Base-by-base conservation (phyloP, 495 filamentous ascomycete species). In the Bacidia gigantensis region DNA sequence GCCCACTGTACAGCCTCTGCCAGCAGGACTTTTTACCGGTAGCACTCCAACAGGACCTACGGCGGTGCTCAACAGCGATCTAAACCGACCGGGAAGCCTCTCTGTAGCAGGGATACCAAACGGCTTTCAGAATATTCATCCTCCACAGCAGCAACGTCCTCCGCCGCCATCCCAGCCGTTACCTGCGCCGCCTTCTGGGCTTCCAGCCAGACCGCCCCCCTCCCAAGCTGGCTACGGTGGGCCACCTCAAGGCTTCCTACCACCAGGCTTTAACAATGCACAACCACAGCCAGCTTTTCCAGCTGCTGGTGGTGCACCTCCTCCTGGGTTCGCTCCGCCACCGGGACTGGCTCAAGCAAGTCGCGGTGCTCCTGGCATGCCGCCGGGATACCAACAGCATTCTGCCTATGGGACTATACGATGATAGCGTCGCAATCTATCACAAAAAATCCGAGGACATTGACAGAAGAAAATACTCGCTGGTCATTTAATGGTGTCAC, bases 201-300 rank as follows among this genome's bases (percentile, higher is more conserved):
- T 89, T 12, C 88, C 86, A 18, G 83, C 85, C 22, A 74, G 87
- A 25, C 86, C 88, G 1, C 86, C 87, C 2, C 86, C 82, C 2
- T 85, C 81, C 35, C 82, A 88, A 56, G 81, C 70, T 50, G 83
- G 83, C 9, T 92, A 87, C 60, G 83, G 84, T 14, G 83, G 84
- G 10, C n/a, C 29, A 5, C 86, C 86, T 7, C 80, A 83, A 56
- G 74, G 79, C 35, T 88, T 86, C 63, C 67, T 72, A 25, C 75
- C 77, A 59, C 67, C 76, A 60, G 74, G 72, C 10, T 77, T 75
- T 52, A 74, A 73, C 56, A 65, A 68, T 18, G 58, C 72, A 25
- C 65, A 66, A 20, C 24, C 47, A 11, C 71, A 72, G 42, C 69
- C 66, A 54, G 48, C 62, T 17, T 59, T 67, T 12, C 73, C 67